phyloP scores from a whole-genome alignment of 768 basidiomycete species.

The Rhodotorula paludigena region DNA sequence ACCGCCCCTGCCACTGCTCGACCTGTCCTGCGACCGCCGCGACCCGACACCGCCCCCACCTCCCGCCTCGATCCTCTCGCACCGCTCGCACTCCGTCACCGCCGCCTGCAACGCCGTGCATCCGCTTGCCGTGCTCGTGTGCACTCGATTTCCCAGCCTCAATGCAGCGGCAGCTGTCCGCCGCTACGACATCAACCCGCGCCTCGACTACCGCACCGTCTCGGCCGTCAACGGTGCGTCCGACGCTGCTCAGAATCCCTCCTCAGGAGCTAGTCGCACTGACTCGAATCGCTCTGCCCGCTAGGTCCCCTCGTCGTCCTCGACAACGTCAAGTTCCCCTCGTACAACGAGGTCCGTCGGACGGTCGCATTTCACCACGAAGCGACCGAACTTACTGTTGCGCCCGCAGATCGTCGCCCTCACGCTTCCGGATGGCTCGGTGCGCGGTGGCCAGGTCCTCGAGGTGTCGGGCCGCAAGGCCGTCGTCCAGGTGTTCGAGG shows the following conservation, averaged over 20 bases:
- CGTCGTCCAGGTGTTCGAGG: conserved; percentile 98
- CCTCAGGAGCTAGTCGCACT: background rate
- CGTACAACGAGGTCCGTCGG: conserved; percentile 75
- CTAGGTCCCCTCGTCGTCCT: conserved; percentile 80
- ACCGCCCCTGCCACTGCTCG: background rate
- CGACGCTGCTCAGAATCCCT: background rate
- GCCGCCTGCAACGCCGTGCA: too few relatives aligned
- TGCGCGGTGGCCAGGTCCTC: conserved; percentile 92
- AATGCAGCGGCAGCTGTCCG: conserved; percentile 37
- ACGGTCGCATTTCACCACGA: too few relatives aligned
- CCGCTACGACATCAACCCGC: conserved; percentile 36
- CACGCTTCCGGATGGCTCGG: conserved; percentile 89
- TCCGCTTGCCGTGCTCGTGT: background rate
- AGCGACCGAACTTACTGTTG: too few relatives aligned
- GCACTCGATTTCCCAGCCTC: conserved; percentile 15
- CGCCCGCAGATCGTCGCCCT: conserved; percentile 70
- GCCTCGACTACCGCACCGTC: conserved; percentile 84
- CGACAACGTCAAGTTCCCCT: conserved; percentile 99
- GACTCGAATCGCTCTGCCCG: conserved; percentile 42
- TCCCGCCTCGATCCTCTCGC: background rate
- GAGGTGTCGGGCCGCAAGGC: conserved; percentile 99
- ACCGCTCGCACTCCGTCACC: background rate
- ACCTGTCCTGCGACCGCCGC: background rate
- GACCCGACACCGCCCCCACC: background rate
- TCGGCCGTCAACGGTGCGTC: conserved; percentile 81